Conservation (phyloP, 2,329 filamentous ascomycete species). For the Exophiala bonariae region DNA sequence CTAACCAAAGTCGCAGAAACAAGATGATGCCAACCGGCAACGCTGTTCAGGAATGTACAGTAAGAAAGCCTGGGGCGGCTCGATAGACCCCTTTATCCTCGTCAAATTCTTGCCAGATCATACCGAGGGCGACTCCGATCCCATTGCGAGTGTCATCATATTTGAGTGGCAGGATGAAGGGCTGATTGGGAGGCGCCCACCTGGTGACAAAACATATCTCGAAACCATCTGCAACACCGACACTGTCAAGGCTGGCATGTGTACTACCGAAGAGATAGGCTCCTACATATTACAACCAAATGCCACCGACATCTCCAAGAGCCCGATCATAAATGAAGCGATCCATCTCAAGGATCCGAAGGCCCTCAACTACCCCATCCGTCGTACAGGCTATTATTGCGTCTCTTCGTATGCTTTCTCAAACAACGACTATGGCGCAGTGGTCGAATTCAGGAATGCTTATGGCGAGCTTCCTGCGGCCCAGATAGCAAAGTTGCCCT, state of each 20-base stretch:
- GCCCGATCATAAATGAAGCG: conserved; percentile 74
- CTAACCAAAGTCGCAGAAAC: conserved; percentile 59
- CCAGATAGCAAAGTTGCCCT: conserved; percentile 94
- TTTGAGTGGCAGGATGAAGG: conserved; percentile 91
- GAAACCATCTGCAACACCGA: conserved; percentile 75
- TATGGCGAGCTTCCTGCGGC: conserved; percentile 94
- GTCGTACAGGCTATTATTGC: conserved; percentile 95
- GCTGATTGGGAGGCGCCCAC: conserved; percentile 69
- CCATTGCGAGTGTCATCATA: conserved; percentile 78
- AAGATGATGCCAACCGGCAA: conserved; percentile 74
- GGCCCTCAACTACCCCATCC: conserved; percentile 76
- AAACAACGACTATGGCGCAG: conserved; percentile 69
- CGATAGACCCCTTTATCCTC: conserved; percentile 83
- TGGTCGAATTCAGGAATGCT: conserved; percentile 91
- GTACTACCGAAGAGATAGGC: conserved; percentile 75
- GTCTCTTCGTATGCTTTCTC: conserved; percentile 75
- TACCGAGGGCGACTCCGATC: conserved; percentile 63
- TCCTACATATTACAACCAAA: conserved; percentile 80
- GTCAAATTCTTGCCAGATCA: conserved; percentile 68
- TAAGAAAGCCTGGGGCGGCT: conserved; percentile 81
- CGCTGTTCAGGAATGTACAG: conserved; percentile 95
- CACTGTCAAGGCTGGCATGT: conserved; percentile 67
- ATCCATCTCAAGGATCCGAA: conserved; percentile 74
- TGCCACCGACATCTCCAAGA: conserved; percentile 69
- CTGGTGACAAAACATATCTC: conserved; percentile 55